Base-by-base conservation (phyloP, 2,329 filamentous ascomycete genomes). In the Ustulina deusta region DNA sequence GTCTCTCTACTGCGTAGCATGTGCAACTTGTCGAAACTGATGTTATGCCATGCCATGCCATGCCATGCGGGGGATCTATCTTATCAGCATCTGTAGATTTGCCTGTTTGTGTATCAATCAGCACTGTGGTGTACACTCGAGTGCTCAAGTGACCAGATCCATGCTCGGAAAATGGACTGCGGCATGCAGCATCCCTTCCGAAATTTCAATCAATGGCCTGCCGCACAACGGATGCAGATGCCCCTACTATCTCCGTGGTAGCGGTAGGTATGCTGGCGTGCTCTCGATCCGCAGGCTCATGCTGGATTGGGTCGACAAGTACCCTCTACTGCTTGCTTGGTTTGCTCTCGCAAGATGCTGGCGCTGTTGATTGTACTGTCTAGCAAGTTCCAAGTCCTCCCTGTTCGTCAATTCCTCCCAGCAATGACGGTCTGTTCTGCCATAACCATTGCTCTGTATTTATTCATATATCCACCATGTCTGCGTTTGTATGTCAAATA, bases 121-220 rank as follows among this genome's bases (percentile, higher is more conserved):
- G 52, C 46, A 25, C 42, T 52, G 54, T 42, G 36, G 40, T 48
- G 59, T 51, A 54, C 61, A 40, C 27, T 34, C 29, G 52, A 57
- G 42, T 42, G 61, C 44, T 69, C 66, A 68, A 71, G 61, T 67
- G 66, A 71, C 62, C 61, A 54, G 49, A 63, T 52, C 67, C 64
- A 61, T 69, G 66, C 40, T 71, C 69, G 69, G 69, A 65, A 71
- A 69, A 69, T 60, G 69, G 64, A 68, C 69, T 65, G 67, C 66
- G 67, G 60, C 64, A 71, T 71, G 69, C 69, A 71, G 67, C 69
- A 71, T 65, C 63, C 69, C 69, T 71, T 71, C 69, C 69, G 69
- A 71, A 66, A 69, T 69, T 69, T 67, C 64, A 61, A 54, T 70
- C 62, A 52, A 59, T 64, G 61, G 56, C 55, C 55, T 65, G 57